Evolutionary conservation across 352 stramenopile genomes (phyloP).

Genomic region (Globisporangium irregulare): DNA sequence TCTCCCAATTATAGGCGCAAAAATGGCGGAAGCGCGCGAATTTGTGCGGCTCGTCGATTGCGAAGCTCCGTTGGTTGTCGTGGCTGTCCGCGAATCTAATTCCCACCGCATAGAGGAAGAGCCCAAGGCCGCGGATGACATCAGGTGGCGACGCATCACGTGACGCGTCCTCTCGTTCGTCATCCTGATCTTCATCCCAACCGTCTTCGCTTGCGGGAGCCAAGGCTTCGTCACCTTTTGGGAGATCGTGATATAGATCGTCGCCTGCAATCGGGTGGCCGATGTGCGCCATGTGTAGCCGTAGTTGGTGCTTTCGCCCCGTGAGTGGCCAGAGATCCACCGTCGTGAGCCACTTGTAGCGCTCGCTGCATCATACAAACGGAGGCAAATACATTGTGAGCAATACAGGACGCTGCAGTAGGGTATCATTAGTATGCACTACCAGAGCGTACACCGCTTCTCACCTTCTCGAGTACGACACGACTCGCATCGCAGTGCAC

Average conservation of each 20-base stretch:
- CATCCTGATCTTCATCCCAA: not conserved
- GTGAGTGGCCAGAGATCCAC: constrained; percentile 69
- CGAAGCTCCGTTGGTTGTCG: constrained; percentile 28
- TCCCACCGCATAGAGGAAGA: constrained; percentile 51
- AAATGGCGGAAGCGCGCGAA: constrained; percentile 60
- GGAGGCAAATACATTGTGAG: not conserved
- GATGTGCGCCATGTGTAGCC: constrained; percentile 51
- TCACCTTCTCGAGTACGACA: constrained; percentile 35
- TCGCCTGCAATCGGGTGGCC: constrained; percentile 67
- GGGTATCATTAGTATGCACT: not conserved
- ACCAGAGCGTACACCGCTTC: not conserved
- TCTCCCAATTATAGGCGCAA: constrained; percentile 46
- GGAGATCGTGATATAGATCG: constrained; percentile 49
- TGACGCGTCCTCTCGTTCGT: not conserved
- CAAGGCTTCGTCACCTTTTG: not conserved
- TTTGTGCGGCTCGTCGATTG: constrained; percentile 51
- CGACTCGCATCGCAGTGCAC: constrained; percentile 30
- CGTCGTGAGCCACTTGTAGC: constrained; percentile 60
- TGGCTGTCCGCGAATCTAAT: constrained; percentile 38
- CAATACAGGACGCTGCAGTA: not conserved
- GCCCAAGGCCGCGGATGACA: constrained; percentile 44
- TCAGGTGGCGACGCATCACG: not conserved
- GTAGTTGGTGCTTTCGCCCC: constrained; percentile 67
- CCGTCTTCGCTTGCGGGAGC: not conserved
- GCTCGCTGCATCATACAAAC: constrained; percentile 19